Evolutionary conservation across 495 filamentous ascomycete genomes (phyloP).

Genomic region (Cudoniella acicularis): DNA sequence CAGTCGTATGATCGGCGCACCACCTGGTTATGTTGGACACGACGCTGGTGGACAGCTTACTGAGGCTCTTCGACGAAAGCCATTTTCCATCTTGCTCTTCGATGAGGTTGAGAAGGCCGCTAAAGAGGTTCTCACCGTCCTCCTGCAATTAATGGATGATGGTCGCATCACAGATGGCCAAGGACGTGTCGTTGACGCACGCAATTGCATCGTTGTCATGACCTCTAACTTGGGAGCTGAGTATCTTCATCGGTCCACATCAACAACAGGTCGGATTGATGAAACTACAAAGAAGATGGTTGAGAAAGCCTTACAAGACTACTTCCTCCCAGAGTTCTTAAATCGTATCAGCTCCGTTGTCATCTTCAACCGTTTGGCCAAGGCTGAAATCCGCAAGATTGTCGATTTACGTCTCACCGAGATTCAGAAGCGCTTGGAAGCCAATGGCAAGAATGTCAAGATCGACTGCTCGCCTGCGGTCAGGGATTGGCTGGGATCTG

Average conservation of each 20-base stretch:
- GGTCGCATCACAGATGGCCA: conserved; percentile 98
- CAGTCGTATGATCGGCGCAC: conserved; percentile 95
- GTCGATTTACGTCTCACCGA: conserved; percentile 87
- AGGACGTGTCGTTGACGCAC: conserved; percentile 88
- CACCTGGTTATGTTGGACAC: conserved; percentile 94
- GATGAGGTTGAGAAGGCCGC: conserved; percentile 98
- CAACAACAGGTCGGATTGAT: conserved; percentile 81
- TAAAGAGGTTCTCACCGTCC: conserved; percentile 93
- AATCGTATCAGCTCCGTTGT: conserved; percentile 94
- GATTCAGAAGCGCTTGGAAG: conserved; percentile 80
- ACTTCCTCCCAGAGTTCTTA: conserved; percentile 97
- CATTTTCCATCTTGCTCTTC: conserved; percentile 96
- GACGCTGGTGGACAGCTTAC: conserved; percentile 95
- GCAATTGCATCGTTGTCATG: conserved; percentile 99
- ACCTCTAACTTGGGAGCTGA: conserved; percentile 96
- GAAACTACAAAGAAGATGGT: conserved; percentile 83
- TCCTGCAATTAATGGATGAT: conserved; percentile 98
- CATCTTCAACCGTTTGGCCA: conserved; percentile 96
- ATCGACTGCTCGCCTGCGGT: conserved; percentile 77
- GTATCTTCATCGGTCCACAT: conserved; percentile 74
- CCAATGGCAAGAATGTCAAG: conserved; percentile 75
- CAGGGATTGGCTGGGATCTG: conserved; percentile 82
- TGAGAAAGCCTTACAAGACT: conserved; percentile 81
- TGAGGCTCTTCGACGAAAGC: conserved; percentile 84
- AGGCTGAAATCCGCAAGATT: conserved; percentile 86